Percentiles rank a stretch among this genome's conserved stretches.
Conservation (phyloP, 2,329 filamentous ascomycete species). For the Myotisia sp. region DNA sequence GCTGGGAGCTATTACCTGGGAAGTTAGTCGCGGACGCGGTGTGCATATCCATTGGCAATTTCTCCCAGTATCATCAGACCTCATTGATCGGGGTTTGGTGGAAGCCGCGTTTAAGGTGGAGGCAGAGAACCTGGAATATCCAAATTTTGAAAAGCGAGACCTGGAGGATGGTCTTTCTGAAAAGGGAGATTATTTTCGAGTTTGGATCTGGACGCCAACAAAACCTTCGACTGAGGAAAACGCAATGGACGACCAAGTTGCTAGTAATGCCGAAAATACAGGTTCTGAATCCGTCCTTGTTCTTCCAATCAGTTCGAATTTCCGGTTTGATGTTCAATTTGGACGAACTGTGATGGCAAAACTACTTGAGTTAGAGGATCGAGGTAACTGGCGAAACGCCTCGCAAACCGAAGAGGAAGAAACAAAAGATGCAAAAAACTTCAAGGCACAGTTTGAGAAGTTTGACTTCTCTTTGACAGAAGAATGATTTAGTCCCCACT, state of each 20-base stretch:
- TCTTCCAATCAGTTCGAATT: slow-evolving; percentile 55
- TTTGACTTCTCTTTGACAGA: slow-evolving; percentile 64
- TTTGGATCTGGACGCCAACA: slow-evolving; percentile 57
- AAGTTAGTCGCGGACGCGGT: slow-evolving; percentile 67
- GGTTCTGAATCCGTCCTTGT: slow-evolving; percentile 53
- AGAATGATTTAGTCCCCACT: too few species aligned
- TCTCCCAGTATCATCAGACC: slow-evolving; percentile 55
- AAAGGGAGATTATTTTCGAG: slow-evolving; percentile 55
- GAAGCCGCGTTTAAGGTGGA: slow-evolving; percentile 82
- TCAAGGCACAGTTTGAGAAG: slow-evolving; percentile 66
- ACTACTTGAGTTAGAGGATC: slow-evolving; percentile 61
- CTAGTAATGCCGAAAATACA: slow-evolving; percentile 5
- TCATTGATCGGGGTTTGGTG: slow-evolving; percentile 59
- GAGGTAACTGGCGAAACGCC: slow-evolving; percentile 77
- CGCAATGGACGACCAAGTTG: slow-evolving; percentile 4
- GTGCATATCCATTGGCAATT: slow-evolving; percentile 94
- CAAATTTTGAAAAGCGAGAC: slow-evolving; percentile 33
- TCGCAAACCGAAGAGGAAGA: slow-evolving; percentile 66
- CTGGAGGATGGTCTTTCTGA: slow-evolving; percentile 29
- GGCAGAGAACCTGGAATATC: slow-evolving; percentile 58
- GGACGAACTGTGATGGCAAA: slow-evolving; percentile 78
- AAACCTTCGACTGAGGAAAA: slow-evolving; percentile 4
- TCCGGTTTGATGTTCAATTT: slow-evolving; percentile 82
- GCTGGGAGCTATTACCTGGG: slow-evolving; percentile 79
- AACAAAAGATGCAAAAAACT: slow-evolving; percentile 58